Base-by-base conservation (phyloP, 164 flowering plant species). In the Umbilicus rupestris region DNA sequence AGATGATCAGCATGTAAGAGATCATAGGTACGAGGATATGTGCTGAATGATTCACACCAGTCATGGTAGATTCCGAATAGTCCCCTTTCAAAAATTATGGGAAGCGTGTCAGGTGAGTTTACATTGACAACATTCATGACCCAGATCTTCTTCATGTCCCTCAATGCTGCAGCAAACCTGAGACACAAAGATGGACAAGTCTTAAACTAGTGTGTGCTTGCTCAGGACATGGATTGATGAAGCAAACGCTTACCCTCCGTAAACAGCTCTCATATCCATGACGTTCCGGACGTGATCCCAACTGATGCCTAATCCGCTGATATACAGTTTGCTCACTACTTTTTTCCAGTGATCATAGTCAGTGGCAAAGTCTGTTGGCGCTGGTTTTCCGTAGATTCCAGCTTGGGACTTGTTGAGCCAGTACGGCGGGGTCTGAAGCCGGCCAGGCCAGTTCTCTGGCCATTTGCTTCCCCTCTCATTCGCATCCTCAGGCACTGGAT, bases 181-280 rank as follows among this genome's bases (percentile, higher is more conserved):
- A 50, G n/a, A 60, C 9, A 35, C 64, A 28, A 16, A 60, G 39
- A 35, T 4, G 30, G 16, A 22, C 15, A 60, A 30, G 30, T 22
- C 64, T 30, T 3, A 11, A 30, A 60, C 31, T 11, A n/a, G 39
- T 16, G 15, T 14, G n/a, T n/a, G n/a, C n/a, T n/a, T 12, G 63
- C 35, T 28, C 20, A 29, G 33, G 31, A 57, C 4, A 19, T 6
- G 1, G 33, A 1, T 10, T 1, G 33, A 57, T 26, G 6, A 19
- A 52, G 12, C 5, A 8, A n/a, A 37, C 41, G 3, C 90, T 87
- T 85, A 95, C 98, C 99, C 97, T 84, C 99, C 99, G 76, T 95
- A 95, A 59, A 90, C 76, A 65, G 99, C 65, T 81, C 92, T 83
- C 99, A 95, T 95, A 82, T 95, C 99, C 97, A 95, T 92, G 69